phyloP scores from a whole-genome alignment of 371 early-diverging fungal species.

The Rhizopus stolonifer region DNA sequence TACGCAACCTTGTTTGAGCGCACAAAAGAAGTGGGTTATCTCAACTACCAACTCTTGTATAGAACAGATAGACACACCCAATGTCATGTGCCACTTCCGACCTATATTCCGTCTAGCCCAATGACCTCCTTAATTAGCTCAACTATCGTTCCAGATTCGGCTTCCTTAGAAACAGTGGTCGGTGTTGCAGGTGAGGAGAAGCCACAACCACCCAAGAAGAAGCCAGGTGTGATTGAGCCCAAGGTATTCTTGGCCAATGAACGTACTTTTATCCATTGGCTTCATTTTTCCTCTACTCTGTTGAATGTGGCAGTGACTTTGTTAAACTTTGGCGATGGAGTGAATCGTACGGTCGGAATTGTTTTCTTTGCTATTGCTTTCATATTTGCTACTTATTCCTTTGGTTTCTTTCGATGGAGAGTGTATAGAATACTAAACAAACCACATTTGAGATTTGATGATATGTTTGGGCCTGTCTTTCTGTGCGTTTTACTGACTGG shows the following conservation, averaged over 20 bases:
- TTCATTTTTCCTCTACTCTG: conserved; percentile 64
- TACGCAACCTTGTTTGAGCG: too few species aligned
- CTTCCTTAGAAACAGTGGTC: conserved; percentile 21
- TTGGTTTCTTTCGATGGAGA: conserved; percentile 87
- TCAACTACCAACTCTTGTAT: too few species aligned
- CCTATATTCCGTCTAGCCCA: too few species aligned
- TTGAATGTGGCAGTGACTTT: conserved; percentile 66
- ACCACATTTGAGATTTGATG: conserved; percentile 59
- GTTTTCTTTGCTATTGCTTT: conserved; percentile 74
- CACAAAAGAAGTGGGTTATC: too few species aligned
- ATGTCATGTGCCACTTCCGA: too few species aligned
- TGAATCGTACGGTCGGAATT: conserved; percentile 60
- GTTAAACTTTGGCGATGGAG: conserved; percentile 73
- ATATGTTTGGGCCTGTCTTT: conserved; percentile 72
- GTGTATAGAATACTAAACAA: conserved; percentile 55
- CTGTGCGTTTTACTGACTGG: conserved; percentile 79
- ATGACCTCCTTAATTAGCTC: too few species aligned
- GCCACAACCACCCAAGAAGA: too few species aligned
- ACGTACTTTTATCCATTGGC: conserved; percentile 90
- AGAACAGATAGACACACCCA: conserved; percentile 63
- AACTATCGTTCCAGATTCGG: too few species aligned
- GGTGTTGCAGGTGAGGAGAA: too few species aligned
- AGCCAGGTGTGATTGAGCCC: conserved; percentile 64
- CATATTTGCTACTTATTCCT: conserved; percentile 75
- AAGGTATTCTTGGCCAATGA: conserved; percentile 98